A percentile compares a stretch with the other conserved stretches of the same genome.
Conservation (phyloP, 1,284 basidiomycete species). For the Rhodotorula sp. region DNA sequence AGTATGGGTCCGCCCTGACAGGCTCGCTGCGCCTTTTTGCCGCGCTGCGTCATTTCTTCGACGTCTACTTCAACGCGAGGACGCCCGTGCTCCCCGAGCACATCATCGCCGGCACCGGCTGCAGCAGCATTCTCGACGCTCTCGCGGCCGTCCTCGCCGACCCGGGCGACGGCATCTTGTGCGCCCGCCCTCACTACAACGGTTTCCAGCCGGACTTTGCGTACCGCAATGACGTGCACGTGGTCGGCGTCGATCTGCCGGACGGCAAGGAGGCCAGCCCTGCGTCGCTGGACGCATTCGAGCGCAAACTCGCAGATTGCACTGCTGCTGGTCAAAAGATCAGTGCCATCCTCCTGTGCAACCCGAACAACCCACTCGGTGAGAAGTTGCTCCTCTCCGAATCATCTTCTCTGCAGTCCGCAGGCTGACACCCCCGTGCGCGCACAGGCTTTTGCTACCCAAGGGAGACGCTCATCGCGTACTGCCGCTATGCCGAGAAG, state of each 20-base stretch:
- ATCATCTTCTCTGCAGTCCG: fast-evolving
- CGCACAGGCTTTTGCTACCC: slow-evolving; percentile 45
- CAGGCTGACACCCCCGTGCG: not conserved
- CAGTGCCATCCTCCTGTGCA: slow-evolving; percentile 48
- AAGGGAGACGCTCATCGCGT: slow-evolving; percentile 50
- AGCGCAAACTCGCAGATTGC: slow-evolving; percentile 19
- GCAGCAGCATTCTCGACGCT: slow-evolving; percentile 48
- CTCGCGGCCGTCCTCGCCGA: slow-evolving; percentile 52
- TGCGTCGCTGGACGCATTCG: slow-evolving; percentile 22
- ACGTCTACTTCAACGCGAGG: slow-evolving; percentile 31
- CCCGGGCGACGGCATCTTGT: slow-evolving; percentile 50
- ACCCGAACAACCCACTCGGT: slow-evolving; percentile 54
- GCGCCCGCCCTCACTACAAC: slow-evolving; percentile 47
- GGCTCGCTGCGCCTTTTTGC: slow-evolving; percentile 38
- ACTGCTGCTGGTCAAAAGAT: slow-evolving; percentile 19
- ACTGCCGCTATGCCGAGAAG: slow-evolving; percentile 52
- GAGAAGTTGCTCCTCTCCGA: slow-evolving; percentile 24
- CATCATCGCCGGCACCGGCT: slow-evolving; percentile 43
- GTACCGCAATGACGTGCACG: slow-evolving; percentile 42
- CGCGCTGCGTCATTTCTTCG: slow-evolving; percentile 27
- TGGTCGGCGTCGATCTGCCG: slow-evolving; percentile 45
- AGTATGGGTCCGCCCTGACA: slow-evolving; percentile 29
- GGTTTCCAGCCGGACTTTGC: slow-evolving; percentile 44
- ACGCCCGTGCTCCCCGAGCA: slow-evolving; percentile 43
- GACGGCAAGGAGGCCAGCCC: slow-evolving; percentile 23